Percentiles rank a stretch among this genome's conserved stretches.
Conservation (phyloP, 768 basidiomycete genomes). For the Phylloporus arenicola region DNA sequence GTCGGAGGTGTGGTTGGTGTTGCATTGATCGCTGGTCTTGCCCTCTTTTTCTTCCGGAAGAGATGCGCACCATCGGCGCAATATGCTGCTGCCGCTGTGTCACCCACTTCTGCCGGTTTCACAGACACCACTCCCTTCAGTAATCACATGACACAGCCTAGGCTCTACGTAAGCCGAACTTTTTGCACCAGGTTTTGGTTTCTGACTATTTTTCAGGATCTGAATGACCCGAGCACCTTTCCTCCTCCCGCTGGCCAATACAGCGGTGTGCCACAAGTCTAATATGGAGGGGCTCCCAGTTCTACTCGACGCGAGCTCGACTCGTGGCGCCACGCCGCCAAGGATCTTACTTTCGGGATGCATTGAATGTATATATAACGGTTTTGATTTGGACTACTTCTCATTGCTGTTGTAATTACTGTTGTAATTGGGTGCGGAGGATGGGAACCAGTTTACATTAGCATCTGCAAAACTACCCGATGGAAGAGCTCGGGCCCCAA, state of each 20-base stretch:
- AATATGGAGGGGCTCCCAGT: background rate
- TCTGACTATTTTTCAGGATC: conserved; percentile 23
- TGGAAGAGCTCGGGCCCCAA: too few species aligned
- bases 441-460: too few species aligned
- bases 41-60: conserved; percentile 36
- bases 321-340: background rate
- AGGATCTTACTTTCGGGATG: too few species aligned
- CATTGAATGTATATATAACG: background rate
- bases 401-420: too few species aligned
- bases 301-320: background rate
- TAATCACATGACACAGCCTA: conserved; percentile 21
- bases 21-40: conserved; percentile 36
- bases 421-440: too few species aligned
- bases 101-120: conserved; percentile 4
- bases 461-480: too few species aligned
- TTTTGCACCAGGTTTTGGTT: background rate
- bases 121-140: conserved; percentile 10
- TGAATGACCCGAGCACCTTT: conserved; percentile 35
- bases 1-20: conserved; percentile 58
- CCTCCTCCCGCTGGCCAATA: conserved; percentile 27
- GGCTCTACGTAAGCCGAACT: conserved; percentile 25
- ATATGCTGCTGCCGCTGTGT: background rate
- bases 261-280: conserved; percentile 25
- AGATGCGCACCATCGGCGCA: conserved; percentile 20
- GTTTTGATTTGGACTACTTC: background rate